phyloP scores from a whole-genome alignment of 1,284 basidiomycete genomes.

The Pascua guehoae region DNA sequence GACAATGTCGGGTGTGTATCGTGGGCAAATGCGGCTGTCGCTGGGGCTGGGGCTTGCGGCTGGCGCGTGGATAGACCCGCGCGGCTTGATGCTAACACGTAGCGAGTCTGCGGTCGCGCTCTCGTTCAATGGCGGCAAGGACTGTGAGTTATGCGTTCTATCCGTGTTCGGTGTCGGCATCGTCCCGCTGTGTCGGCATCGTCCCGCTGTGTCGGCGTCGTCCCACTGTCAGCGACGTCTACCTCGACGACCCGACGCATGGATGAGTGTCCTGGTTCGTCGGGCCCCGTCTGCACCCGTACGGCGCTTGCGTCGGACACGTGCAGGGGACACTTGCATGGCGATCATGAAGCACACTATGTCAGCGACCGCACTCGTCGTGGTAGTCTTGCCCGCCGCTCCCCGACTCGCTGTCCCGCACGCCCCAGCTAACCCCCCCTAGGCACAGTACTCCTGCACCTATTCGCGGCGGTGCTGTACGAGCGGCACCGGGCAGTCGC shows the following conservation, averaged over 20 bases:
- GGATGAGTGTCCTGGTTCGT: too few species aligned
- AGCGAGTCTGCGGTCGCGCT: constrained; percentile 69
- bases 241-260: too few species aligned
- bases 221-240: too few species aligned
- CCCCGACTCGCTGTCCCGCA: too few species aligned
- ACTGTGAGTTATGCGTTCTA: constrained; percentile 64
- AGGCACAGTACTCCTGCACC: constrained; percentile 92
- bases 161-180: too few species aligned
- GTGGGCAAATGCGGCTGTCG: too few species aligned
- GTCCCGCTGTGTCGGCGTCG: too few species aligned
- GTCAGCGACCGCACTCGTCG: too few species aligned
- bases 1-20: constrained; percentile 65
- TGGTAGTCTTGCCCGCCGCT: too few species aligned
- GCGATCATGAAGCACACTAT: background rate
- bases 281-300: too few species aligned
- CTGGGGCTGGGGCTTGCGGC: too few species aligned
- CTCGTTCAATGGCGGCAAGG: constrained; percentile 98
- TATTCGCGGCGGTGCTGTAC: constrained; percentile 69
- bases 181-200: too few species aligned
- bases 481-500: constrained; percentile 27
- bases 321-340: background rate
- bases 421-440: constrained; percentile 2
- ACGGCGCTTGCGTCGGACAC: background rate
- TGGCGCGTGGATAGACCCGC: background rate
- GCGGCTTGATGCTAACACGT: background rate